phyloP scores from a whole-genome alignment of 257 asterid species.

The Phtheirospermum japonicum region DNA sequence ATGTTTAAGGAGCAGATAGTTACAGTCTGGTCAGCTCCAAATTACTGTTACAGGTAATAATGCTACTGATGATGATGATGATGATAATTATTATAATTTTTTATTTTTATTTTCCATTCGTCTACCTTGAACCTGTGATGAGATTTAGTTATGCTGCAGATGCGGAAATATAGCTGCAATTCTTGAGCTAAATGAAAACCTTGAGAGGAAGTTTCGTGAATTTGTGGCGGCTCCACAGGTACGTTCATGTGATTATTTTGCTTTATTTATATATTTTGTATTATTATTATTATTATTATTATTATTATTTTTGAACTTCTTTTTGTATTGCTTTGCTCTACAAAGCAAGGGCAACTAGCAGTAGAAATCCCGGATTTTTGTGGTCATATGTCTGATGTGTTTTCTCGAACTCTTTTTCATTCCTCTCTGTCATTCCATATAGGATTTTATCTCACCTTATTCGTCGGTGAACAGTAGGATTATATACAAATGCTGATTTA shows the following conservation, averaged over 20 bases:
- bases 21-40: constrained; percentile 99
- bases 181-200: constrained; percentile 88
- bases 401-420: neutral
- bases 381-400: neutral
- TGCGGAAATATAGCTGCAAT: constrained; percentile 98
- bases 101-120: neutral
- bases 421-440: neutral
- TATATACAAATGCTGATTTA: neutral
- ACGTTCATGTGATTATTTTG: constrained; percentile 3
- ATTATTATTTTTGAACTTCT: neutral
- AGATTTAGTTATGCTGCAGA: constrained; percentile 39
- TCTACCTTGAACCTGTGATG: constrained; percentile 18
- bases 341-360: neutral
- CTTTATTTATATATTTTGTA: neutral
- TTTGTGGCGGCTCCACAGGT: constrained; percentile 99
- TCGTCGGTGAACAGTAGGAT: neutral
- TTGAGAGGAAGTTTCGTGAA: constrained; percentile 69
- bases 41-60: constrained; percentile 85
- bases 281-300: too few relatives aligned
- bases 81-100: too few relatives aligned
- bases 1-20: constrained; percentile 91
- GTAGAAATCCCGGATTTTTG: neutral
- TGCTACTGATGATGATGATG: neutral
- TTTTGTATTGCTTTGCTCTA: constrained; percentile 3
- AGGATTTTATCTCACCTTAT: neutral